Base-by-base conservation (phyloP, 306 rosid genomes). In the Elaeagnus macrophylla region DNA sequence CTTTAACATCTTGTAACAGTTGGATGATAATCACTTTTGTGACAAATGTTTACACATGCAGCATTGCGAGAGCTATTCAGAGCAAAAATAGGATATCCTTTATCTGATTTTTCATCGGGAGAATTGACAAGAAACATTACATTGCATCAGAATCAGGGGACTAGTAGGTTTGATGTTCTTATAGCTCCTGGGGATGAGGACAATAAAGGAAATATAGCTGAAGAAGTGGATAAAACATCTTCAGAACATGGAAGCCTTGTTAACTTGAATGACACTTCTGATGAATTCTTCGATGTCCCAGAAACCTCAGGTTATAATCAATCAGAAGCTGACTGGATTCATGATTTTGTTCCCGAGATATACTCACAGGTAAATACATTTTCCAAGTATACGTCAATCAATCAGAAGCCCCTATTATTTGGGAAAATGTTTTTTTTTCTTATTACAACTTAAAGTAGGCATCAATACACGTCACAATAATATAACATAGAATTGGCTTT, bases 201-300 rank as follows among this genome's bases (percentile, higher is more conserved):
- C 48, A 62, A 69, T 20, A 16, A 13, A 60, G 69, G 80, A 55
- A 18, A 56, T 56, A 12, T 39, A 50, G 39, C 54, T 17, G 76
- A 72, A 69, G 84, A 72, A 45, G 81, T 40, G 9, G 81, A 63
- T 10, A 65, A 42, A 47, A 61, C 75, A 42, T 66, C 74, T 54
- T 51, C 75, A 1, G 68, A 73, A 9, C 83, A 65, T 51, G 77
- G 62, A 14, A 74, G 77, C 68, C 81, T 89, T 67, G 79, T 76
- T 64, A 83, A 86, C 52, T 44, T 85, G 54, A 80, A 82, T 64
- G 93, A 89, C 67, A 63, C 75, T 3, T 73, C 84, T 32, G 96
- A 88, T 72, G 97, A 89, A 55, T 68, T 66, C 48, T 88, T 78
- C 62, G 97, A 88, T 74, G 91, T 88, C 65, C 88, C 91, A 54